Base-by-base conservation (phyloP, 768 basidiomycete species). In the Xerocomus spinulosus region DNA sequence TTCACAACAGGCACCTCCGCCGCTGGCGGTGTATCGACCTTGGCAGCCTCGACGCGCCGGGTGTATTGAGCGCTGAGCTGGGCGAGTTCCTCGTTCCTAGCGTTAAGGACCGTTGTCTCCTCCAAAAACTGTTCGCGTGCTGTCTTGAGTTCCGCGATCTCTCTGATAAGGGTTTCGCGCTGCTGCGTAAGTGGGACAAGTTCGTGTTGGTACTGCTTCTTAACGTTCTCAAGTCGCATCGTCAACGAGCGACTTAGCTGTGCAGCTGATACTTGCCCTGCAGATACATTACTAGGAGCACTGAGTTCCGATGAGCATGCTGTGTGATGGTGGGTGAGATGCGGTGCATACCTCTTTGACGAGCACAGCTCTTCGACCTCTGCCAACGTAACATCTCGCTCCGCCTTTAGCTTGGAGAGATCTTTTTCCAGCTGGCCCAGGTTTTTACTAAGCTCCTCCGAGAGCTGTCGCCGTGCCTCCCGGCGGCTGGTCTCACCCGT, bases 341-440 rank as follows among this genome's bases (percentile, higher is more conserved):
- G 46, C 20, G 15, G 38, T 41, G 41, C 75, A 41, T 56, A 93
- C 92, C 78, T 81, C 62, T 82, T 88, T 0, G 78, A 78, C 17
- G 78, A 80, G 17, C 82, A 79, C 28, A 99, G 74, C 68, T 97
- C 93, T 61, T 95, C 93, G 30, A 98, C 81, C 66, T 99, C 95
- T 1, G 92, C 93, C 48, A 97, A 68, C 10, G 90, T 80, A 71
- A 98, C 80, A 58, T 98, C 96, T 25, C 95, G 77, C 65, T 99
- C 90, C 0, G 83, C 90, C 61, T 82, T 86, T 45, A 99, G 72
- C 56, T 85, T 86, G 8, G 92, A 91, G 7, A 98, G 72, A 60
- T 95, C 87, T 38, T 80, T 80, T 70, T 94, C 93, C 42, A 98
- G 75, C 5, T 77, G 82, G 41, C 80, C 78, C 34, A 99, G 72